Base-by-base conservation (phyloP, 2,329 filamentous ascomycete genomes). In the Metarhizium sp. region DNA sequence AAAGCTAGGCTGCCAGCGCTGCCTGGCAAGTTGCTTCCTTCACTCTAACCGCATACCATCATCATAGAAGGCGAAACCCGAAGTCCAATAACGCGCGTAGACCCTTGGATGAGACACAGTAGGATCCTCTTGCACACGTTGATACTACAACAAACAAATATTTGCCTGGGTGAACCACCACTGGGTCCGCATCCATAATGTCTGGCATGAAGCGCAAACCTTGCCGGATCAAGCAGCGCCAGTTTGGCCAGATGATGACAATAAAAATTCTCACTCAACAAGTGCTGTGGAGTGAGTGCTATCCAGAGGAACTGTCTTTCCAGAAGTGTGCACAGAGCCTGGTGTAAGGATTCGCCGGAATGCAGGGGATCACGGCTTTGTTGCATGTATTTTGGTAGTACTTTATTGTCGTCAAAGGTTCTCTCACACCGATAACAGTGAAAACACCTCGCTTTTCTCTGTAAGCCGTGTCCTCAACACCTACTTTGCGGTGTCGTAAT, bases 161-260 rank as follows among this genome's bases (percentile, higher is more conserved):
- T 53, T 53, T 16, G 42, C 43, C 25, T 25, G 25, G 25, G 25
- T 25, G 25, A 25, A 25, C 25, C 25, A 25, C 25, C 25, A 10
- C 8, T 18, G 42, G 42, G 6, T 45, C 42, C 18, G 42, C 42
- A 45, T 45, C 42, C 42, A 45, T 25, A 18, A 20, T 18, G 50
- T 53, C 55, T 56, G 55, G 55, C 18, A 56, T 56, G 55, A 40
- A 51, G n/a, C 11, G 40, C 32, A 51, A 56, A 56, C 55, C 51
- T 56, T 53, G 18, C 20, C 20, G 20, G 20, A 16, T 45, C 45
- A 30, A 30, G 13, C 20, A 16, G 25, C 6, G 20, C 45, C 45
- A 29, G 10, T 11, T 48, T 48, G 45, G 20, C 11, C 7, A 14
- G 11, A n/a, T 6, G n/a, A 48, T 40, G 25, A 25, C 25, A 10